A percentile compares a stretch with the other conserved stretches of the same genome.
Conservation (phyloP, 306 rosid genomes). For the Cicer cuneatum region DNA sequence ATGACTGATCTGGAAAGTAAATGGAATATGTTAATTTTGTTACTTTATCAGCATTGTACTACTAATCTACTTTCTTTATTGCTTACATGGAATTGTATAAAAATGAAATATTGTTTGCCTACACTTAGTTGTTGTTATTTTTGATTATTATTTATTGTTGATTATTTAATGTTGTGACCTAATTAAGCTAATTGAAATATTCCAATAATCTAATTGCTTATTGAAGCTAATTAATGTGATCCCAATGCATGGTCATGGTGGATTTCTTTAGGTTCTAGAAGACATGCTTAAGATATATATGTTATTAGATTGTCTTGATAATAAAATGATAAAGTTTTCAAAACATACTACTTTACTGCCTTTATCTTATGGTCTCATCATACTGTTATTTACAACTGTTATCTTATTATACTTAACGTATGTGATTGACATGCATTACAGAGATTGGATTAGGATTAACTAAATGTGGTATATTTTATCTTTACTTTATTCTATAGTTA, state of each 20-base stretch:
- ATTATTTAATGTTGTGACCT: conserved; percentile 14
- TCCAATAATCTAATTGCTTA: no score
- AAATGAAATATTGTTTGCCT: not conserved
- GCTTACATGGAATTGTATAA: not conserved
- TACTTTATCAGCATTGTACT: not conserved
- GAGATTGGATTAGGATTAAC: conserved; percentile 93
- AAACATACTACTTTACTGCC: not conserved
- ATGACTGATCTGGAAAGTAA: conserved; percentile 93
- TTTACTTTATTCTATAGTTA: no score
- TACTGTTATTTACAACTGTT: conserved; percentile 15
- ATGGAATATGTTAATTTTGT: conserved; percentile 38
- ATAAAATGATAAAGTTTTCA: conserved; percentile 6
- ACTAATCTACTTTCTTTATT: not conserved
- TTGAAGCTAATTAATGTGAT: not conserved
- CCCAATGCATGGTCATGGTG: conserved; percentile 30
- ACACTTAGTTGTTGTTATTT: not conserved
- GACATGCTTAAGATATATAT: conserved; percentile 5
- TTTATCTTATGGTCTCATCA: conserved; percentile 36
- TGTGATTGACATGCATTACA: conserved; percentile 53
- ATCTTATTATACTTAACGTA: conserved; percentile 38
- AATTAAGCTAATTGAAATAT: conserved; percentile 34
- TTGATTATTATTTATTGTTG: no score
- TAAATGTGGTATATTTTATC: conserved; percentile 87
- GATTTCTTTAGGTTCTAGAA: conserved; percentile 33
- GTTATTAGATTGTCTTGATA: conserved; percentile 24